Percentiles rank a stretch among this genome's conserved stretches.
Conservation (phyloP, 2,329 filamentous ascomycete genomes). For the Fusarium sp. region DNA sequence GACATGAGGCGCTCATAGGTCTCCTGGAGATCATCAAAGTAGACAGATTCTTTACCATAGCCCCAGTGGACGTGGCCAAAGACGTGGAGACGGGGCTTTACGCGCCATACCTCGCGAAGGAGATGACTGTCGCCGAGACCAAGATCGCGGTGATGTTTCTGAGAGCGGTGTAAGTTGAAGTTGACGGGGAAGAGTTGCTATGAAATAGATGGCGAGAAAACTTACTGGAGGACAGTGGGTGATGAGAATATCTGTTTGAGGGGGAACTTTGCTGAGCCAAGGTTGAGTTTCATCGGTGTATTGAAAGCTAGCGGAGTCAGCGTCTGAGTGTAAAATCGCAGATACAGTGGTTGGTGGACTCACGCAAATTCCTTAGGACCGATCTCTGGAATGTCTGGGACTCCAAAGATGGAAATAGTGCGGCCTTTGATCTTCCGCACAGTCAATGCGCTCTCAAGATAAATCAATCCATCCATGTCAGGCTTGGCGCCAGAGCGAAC, state of each 20-base stretch:
- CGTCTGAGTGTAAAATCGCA: background rate
- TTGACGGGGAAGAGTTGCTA: background rate
- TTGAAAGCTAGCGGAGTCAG: constrained; percentile 69
- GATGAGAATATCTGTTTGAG: constrained; percentile 80
- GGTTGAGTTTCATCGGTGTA: constrained; percentile 74
- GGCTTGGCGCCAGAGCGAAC: constrained; percentile 63
- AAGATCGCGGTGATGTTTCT: constrained; percentile 76
- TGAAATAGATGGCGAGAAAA: background rate
- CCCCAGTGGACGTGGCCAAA: constrained; percentile 89
- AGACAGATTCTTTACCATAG: constrained; percentile 75
- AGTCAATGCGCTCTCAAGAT: constrained; percentile 77
- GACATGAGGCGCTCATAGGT: constrained; percentile 76
- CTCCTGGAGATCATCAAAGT: constrained; percentile 80
- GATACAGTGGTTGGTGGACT: constrained; percentile 21
- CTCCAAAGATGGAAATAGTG: constrained; percentile 76
- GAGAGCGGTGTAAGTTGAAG: constrained; percentile 13
- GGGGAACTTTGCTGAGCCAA: constrained; percentile 78
- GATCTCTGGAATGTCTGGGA: constrained; percentile 81
- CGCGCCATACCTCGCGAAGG: constrained; percentile 78
- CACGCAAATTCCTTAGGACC: constrained; percentile 76
- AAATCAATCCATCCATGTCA: constrained; percentile 76
- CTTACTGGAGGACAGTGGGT: constrained; percentile 81
- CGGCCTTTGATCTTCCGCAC: constrained; percentile 71
- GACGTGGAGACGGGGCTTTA: constrained; percentile 80
- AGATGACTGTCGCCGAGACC: constrained; percentile 78